Evolutionary conservation across 73 alveolate genomes (phyloP), one percentile per base, ranked within the genome.

Genomic region (Paramecium caudatum): DNA sequence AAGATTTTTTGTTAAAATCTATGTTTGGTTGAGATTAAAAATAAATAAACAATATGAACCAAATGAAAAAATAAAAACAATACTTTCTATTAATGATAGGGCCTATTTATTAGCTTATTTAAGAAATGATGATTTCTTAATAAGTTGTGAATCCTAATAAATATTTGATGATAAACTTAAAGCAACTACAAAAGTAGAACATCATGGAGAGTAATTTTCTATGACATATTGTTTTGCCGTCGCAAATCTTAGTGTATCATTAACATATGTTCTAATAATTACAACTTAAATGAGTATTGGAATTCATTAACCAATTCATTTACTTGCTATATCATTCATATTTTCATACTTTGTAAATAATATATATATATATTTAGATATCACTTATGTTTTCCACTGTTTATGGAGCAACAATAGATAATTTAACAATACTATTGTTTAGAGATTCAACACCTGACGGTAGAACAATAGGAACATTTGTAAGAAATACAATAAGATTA

Each of bases 391-490:
- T 55, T 55, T 55, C 80, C 23, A 55, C 80, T 19, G 43, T 55
- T 25, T 55, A 55, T 23, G 80, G 80, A 27, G 80, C 80, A 10
- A 55, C 80, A 4, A 55, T 55, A 23, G 80, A 55, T 55, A 55
- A 55, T 23, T 23, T 55, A 21, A 55, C 80, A 12, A 55, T 55
- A 0, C 30, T 55, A 10, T 55, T 55, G 30, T 55, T 27, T 10
- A 55, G 80, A 55, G 80, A 55, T 10, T 27, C 80, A 2, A 55
- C 46, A 23, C 27, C 80, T 19, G 80, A 55, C 30, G 16, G 80
- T 55, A 23, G 12, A 43, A 55, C 30, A 4, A 23, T 55, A 0
- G 80, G 80, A 21, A 55, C 80, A 55, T 55, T 37, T 27, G 80
- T 55, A 55, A 55, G 43, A 55, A 55, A 55, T 55, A 43, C 12